phyloP scores from a whole-genome alignment of 805 yeast genomes.

The Wickerhamomyces bovis region DNA sequence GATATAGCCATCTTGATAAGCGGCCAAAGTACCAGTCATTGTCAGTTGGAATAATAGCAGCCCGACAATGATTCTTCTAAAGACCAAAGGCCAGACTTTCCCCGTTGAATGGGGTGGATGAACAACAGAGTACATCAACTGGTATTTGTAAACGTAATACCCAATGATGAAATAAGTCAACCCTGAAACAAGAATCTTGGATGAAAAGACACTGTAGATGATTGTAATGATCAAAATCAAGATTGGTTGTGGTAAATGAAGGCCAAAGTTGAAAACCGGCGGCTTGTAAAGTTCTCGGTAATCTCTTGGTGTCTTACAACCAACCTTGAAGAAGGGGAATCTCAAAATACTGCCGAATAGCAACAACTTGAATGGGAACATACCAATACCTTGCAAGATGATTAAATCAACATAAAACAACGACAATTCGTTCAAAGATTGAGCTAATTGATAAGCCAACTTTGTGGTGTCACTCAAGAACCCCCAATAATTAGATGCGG shows the following conservation, averaged over 20 bases:
- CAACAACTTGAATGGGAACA: conserved; percentile 81
- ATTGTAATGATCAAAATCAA: conserved; percentile 79
- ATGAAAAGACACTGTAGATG: conserved; percentile 84
- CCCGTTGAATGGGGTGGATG: conserved; percentile 98
- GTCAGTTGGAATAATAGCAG: conserved; percentile 80
- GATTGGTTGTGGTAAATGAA: conserved; percentile 87
- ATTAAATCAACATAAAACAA: conserved; percentile 87
- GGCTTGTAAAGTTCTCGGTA: conserved; percentile 72
- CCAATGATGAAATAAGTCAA: conserved; percentile 80
- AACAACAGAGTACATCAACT: conserved; percentile 80
- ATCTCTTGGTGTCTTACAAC: conserved; percentile 80
- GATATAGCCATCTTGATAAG: conserved; percentile 66
- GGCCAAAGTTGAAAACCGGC: conserved; percentile 87
- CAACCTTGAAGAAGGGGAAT: conserved; percentile 60
- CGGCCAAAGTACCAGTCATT: conserved; percentile 84
- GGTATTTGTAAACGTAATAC: conserved; percentile 85
- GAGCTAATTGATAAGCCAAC: conserved; percentile 82
- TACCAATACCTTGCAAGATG: conserved; percentile 76
- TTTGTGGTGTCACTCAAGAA: conserved; percentile 83
- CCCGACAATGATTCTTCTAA: conserved; percentile 78
- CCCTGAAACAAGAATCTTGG: conserved; percentile 83
- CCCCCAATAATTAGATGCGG: conserved; percentile 76
- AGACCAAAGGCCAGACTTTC: conserved; percentile 88
- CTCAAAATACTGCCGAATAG: conserved; percentile 72
- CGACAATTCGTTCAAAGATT: conserved; percentile 71